phyloP scores from a whole-genome alignment of 2,329 filamentous ascomycete species.

The Exophiala mesophila region DNA sequence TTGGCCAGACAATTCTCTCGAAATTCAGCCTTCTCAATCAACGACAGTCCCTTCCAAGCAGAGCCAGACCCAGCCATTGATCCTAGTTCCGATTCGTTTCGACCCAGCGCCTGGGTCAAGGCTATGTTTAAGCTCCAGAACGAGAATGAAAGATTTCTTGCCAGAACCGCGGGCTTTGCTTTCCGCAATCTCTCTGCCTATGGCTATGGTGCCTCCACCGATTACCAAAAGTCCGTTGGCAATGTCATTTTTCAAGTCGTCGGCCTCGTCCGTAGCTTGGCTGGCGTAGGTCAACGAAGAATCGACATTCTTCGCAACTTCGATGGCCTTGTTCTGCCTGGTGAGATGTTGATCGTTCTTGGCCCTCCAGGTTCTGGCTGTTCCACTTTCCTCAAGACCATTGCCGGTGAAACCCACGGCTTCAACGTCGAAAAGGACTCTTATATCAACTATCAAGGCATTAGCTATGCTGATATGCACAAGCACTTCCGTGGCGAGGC shows the following conservation, averaged over 20 bases:
- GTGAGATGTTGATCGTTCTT: conserved; percentile 55
- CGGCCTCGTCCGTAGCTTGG: conserved; percentile 27
- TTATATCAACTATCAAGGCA: conserved; percentile 75
- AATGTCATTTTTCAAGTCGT: conserved; percentile 38
- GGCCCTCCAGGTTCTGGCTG: conserved; percentile 54
- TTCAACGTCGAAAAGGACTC: conserved; percentile 64
- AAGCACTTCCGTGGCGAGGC: conserved; percentile 73
- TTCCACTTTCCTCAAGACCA: conserved; percentile 76
- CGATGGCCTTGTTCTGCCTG: conserved; percentile 56
- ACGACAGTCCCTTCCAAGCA: conserved; percentile 24
- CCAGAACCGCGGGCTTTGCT: conserved; percentile 36
- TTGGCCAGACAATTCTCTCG: conserved; percentile 25
- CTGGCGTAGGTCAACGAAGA: conserved; percentile 33
- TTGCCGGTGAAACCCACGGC: conserved; percentile 75
- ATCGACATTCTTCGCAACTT: conserved; percentile 62
- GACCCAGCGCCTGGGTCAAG: conserved; percentile 44
- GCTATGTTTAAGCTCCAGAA: conserved; percentile 41
- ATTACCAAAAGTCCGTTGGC: conserved; percentile 39
- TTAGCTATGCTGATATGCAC: conserved; percentile 68
- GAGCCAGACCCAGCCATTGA: conserved; percentile 36
- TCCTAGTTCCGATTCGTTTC: conserved; percentile 42
- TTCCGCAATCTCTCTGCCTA: conserved; percentile 38
- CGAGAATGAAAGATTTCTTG: conserved; percentile 34
- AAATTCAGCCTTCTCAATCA: conserved; percentile 11
- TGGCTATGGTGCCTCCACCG: conserved; percentile 34